phyloP scores from a whole-genome alignment of 2,329 filamentous ascomycete species.

The Ascochyta lentis region DNA sequence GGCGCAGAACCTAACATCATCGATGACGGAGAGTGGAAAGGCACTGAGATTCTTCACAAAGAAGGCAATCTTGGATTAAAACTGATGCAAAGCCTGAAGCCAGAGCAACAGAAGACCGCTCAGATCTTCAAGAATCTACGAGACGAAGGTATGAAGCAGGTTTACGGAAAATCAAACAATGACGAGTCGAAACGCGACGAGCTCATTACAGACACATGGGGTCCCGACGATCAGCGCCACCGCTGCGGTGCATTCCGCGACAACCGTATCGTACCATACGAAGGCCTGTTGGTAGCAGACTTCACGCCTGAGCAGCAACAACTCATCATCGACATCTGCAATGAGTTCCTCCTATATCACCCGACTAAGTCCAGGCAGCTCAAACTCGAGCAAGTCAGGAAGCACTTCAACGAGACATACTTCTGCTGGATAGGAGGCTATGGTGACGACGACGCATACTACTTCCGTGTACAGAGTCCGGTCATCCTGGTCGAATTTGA shows the following conservation, averaged over 20 bases:
- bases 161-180: constrained; percentile 36
- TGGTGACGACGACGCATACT: constrained; percentile 72
- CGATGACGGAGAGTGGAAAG: constrained; percentile 67
- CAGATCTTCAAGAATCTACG: constrained; percentile 66
- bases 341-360: constrained; percentile 73
- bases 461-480: constrained; percentile 78
- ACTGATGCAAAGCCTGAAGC: constrained; percentile 70
- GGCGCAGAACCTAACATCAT: constrained; percentile 81
- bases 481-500: constrained; percentile 80
- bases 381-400: constrained; percentile 62
- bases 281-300: constrained; percentile 66
- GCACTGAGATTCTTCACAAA: constrained; percentile 69
- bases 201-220: constrained; percentile 68
- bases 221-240: constrained; percentile 80
- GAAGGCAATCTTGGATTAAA: constrained; percentile 70
- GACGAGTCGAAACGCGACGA: constrained; percentile 44
- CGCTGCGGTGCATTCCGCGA: constrained; percentile 80
- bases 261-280: constrained; percentile 75
- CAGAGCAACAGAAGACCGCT: constrained; percentile 57
- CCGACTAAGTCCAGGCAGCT: constrained; percentile 62
- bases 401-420: constrained; percentile 72
- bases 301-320: constrained; percentile 59
- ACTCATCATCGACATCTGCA: constrained; percentile 64
- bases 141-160: constrained; percentile 68
- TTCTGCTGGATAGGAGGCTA: constrained; percentile 80